Conservation (phyloP, 2,329 filamentous ascomycete genomes). For the Pseudophaeomoniella oleicola region DNA sequence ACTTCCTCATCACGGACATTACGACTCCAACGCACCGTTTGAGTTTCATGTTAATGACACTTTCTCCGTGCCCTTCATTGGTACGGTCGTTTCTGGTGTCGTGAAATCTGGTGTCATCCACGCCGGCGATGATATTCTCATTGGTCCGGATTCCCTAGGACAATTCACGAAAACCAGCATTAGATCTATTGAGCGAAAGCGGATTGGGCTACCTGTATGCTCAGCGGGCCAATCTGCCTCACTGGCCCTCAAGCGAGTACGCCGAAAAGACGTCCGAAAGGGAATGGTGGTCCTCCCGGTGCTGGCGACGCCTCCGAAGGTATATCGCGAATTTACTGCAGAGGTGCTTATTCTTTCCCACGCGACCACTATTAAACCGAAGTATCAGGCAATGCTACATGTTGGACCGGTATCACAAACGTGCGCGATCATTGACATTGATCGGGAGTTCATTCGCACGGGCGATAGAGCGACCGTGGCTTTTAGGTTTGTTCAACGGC, state of each 20-base stretch:
- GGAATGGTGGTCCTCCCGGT: conserved; percentile 94
- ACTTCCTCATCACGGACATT: conserved; percentile 83
- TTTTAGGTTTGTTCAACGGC: conserved; percentile 85
- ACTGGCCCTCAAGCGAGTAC: conserved; percentile 76
- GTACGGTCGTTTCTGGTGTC: conserved; percentile 89
- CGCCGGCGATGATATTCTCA: conserved; percentile 72
- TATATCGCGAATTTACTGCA: conserved; percentile 62
- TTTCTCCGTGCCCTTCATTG: conserved; percentile 93
- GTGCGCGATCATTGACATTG: conserved; percentile 93
- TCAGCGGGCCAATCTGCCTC: conserved; percentile 86
- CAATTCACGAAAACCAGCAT: conserved; percentile 80
- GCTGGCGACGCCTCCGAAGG: conserved; percentile 58
- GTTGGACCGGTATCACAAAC: conserved; percentile 92
- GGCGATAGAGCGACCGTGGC: conserved; percentile 89
- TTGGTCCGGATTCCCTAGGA: conserved; percentile 81
- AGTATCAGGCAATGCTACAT: conserved; percentile 96
- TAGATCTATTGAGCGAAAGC: conserved; percentile 86
- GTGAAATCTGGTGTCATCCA: conserved; percentile 80
- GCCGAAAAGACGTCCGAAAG: conserved; percentile 86
- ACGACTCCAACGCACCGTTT: conserved; percentile 74
- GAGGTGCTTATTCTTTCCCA: conserved; percentile 91
- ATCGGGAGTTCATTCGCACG: conserved; percentile 86
- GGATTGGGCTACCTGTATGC: conserved; percentile 74
- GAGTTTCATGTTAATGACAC: conserved; percentile 96
- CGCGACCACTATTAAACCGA: conserved; percentile 89